phyloP scores from a whole-genome alignment of 768 basidiomycete species.

The Glaciozyma antarctica region DNA sequence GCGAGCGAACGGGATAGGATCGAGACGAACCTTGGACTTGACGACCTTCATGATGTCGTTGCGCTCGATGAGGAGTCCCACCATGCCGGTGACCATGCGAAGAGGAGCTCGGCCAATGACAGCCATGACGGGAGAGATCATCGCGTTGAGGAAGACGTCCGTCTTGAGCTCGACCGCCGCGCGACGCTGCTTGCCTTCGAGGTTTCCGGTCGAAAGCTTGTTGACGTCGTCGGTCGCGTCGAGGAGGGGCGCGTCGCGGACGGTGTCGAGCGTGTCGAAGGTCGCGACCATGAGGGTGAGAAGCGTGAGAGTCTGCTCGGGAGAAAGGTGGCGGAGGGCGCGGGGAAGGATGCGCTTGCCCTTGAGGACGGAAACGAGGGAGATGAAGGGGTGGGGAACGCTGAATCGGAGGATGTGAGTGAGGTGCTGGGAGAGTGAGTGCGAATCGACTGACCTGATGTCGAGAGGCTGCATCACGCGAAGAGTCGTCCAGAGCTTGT shows the following conservation, averaged over 20 bases:
- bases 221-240: constrained; percentile 49
- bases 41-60: constrained; percentile 64
- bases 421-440: background rate
- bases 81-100: constrained; percentile 71
- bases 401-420: constrained; percentile 41
- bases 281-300: constrained; percentile 87
- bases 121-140: constrained; percentile 75
- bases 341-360: constrained; percentile 88
- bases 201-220: constrained; percentile 40
- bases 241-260: constrained; percentile 62
- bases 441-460: constrained; percentile 55
- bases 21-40: constrained; percentile 52
- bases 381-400: constrained; percentile 92
- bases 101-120: constrained; percentile 70
- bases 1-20: background rate
- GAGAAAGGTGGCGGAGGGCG: constrained; percentile 69
- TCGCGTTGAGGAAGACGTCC: constrained; percentile 72
- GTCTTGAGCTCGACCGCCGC: constrained; percentile 75
- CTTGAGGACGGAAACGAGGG: constrained; percentile 74
- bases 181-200: constrained; percentile 34
- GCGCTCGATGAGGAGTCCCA: constrained; percentile 70
- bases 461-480: constrained; percentile 84
- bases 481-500: constrained; percentile 67
- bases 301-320: constrained; percentile 70
- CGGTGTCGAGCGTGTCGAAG: constrained; percentile 87